These are phyloP conservation scores for Lotus japonicus DNA, from an alignment of 306 rosid genomes.

Conservation along the genomic window DNA sequence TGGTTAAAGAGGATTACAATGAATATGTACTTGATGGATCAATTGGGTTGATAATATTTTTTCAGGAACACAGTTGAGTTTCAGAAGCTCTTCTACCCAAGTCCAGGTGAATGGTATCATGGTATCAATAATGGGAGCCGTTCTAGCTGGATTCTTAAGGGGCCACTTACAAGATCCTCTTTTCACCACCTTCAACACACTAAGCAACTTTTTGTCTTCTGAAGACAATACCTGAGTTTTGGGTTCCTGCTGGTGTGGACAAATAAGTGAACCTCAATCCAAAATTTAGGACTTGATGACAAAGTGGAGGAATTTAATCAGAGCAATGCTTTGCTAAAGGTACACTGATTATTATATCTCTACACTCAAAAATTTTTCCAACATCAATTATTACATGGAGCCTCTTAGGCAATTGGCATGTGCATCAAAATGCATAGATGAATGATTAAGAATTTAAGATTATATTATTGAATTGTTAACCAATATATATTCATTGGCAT, in stretches of 20 bases:
- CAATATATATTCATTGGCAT: neutral
- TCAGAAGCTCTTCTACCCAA: slow-evolving; percentile 36
- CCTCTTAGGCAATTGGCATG: slow-evolving; percentile 3
- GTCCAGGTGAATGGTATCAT: slow-evolving; percentile 51
- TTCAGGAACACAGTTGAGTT: slow-evolving; percentile 39
- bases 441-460: neutral
- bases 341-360: slow-evolving; percentile 1
- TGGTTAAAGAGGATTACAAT: no score
- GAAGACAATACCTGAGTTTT: slow-evolving; percentile 53
- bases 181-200: slow-evolving; percentile 31
- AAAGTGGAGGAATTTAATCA: slow-evolving; percentile 58
- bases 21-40: neutral
- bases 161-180: slow-evolving; percentile 45
- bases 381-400: neutral
- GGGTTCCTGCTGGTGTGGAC: slow-evolving; percentile 85
- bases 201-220: slow-evolving; percentile 41
- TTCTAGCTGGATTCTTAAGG: slow-evolving; percentile 42
- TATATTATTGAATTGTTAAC: neutral
- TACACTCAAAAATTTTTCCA: neutral
- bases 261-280: no score
- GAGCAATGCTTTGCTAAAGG: slow-evolving; percentile 46
- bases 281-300: slow-evolving; percentile 56
- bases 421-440: neutral
- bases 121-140: slow-evolving; percentile 57
- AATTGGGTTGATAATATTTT: neutral